Base-by-base conservation (phyloP, 2,329 filamentous ascomycete genomes). In the Sporothrix pseudoabietina region DNA sequence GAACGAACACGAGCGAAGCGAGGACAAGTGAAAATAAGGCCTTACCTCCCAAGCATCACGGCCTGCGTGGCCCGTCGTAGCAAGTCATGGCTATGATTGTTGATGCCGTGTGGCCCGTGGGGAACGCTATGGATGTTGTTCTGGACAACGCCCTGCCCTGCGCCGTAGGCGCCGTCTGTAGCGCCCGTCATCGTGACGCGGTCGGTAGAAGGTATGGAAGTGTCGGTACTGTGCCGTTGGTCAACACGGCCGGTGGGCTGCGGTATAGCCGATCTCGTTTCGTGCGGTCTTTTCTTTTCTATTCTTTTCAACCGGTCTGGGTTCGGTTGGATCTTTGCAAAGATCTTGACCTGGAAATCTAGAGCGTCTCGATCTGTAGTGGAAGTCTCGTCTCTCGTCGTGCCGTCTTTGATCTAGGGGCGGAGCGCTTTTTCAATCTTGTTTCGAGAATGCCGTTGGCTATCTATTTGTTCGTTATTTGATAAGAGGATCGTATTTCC, bases 31-130 rank as follows among this genome's bases (percentile, higher is more conserved):
- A 44, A 22, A 26, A 19, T 12, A 14, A 12, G 14, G 6, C 71
- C 87, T 80, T 85, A 89, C 87, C 83, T 89, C 82, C 87, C 89
- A 83, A 86, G 89, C 83, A 86, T 86, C 85, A 89, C 87, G 77
- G 85, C 86, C 78, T 89, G 87, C n/a, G 88, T 90, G 75, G 88
- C 88, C 79, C 87, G 84, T 78, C 86, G 84, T 76, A 90, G 80
- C 77, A 90, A 82, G 80, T 90, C 88, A 77, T 86, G 88, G 76
- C 69, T 73, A 63, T 73, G 59, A 69, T 73, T 69, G 22, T 30
- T 49, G n/a, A 39, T 59, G 30, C 39, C 72, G 19, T 72, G 61
- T 9, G 72, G 47, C 16, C 85, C 84, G n/a, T 68, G 71, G 6
- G 57, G 55, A 1, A n/a, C 16, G 41, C 54, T 32, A 0, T 59